A percentile compares a stretch with the other conserved stretches of the same genome.
These are phyloP conservation scores for Aspergillus quadrilineatus DNA, from an alignment of 2,329 filamentous ascomycete species.

Conservation along the genomic window DNA sequence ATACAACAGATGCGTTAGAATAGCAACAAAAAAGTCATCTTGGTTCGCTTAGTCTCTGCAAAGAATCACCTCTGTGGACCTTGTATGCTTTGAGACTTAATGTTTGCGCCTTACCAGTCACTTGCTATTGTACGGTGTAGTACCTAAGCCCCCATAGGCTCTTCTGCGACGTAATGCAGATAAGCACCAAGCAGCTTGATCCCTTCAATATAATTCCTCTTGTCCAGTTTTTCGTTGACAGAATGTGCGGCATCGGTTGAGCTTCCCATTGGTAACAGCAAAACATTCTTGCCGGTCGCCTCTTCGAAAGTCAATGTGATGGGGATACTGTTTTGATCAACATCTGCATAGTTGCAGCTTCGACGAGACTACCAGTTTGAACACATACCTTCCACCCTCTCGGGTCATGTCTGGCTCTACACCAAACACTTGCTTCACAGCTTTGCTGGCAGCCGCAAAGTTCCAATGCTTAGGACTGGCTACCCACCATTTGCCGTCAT, in stretches of 20 bases:
- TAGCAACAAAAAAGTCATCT: too few relatives aligned
- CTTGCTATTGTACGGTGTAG: neutral
- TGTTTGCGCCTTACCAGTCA: neutral
- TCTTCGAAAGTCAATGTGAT: slow-evolving; percentile 97
- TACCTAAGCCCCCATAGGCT: slow-evolving; percentile 55
- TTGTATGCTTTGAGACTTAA: too few relatives aligned
- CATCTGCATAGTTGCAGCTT: slow-evolving; percentile 8
- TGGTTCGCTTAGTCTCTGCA: too few relatives aligned
- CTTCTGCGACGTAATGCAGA: slow-evolving; percentile 91
- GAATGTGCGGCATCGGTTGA: slow-evolving; percentile 95
- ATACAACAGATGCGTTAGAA: too few relatives aligned
- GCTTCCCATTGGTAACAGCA: slow-evolving; percentile 94
- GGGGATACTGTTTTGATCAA: slow-evolving; percentile 68
- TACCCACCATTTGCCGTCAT: slow-evolving; percentile 98
- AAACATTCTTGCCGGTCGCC: slow-evolving; percentile 95
- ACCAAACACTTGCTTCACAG: slow-evolving; percentile 92
- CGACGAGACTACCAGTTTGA: neutral
- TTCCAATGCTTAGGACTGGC: slow-evolving; percentile 98
- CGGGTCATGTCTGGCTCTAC: slow-evolving; percentile 92
- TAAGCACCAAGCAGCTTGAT: slow-evolving; percentile 95
- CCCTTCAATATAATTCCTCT: slow-evolving; percentile 96
- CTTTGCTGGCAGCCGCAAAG: slow-evolving; percentile 90
- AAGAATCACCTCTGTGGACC: too few relatives aligned
- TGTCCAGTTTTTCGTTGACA: slow-evolving; percentile 98
- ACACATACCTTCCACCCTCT: slow-evolving; percentile 78